Conservation (phyloP, 2,329 filamentous ascomycete genomes). For the Colletotrichum lini region DNA sequence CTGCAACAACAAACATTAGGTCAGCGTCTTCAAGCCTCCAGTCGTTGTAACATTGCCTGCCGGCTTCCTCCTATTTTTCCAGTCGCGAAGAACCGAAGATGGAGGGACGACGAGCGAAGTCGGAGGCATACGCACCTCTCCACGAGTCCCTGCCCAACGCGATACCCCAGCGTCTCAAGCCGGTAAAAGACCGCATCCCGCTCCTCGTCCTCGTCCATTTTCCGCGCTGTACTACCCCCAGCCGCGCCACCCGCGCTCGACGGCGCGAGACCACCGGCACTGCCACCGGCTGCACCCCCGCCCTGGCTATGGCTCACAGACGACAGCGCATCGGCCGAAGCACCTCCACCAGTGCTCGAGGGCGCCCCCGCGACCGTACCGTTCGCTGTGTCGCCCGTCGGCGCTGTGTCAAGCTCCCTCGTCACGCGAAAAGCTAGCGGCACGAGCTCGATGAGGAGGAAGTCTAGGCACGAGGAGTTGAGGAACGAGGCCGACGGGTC, state of each 20-base stretch:
- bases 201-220: constrained; percentile 83
- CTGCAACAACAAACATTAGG: constrained; percentile 56
- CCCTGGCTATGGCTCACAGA: constrained; percentile 30
- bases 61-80: background rate
- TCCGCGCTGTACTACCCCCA: constrained; percentile 46
- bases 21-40: background rate
- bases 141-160: constrained; percentile 91
- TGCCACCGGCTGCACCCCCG: constrained; percentile 42
- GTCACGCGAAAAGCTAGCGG: constrained; percentile 92
- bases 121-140: constrained; percentile 76
- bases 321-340: constrained; percentile 30
- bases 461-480: constrained; percentile 88
- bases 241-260: constrained; percentile 43
- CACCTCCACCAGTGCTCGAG: constrained; percentile 51
- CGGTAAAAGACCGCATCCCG: constrained; percentile 88
- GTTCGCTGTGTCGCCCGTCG: constrained; percentile 51
- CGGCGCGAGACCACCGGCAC: constrained; percentile 42
- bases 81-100: background rate
- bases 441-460: constrained; percentile 96
- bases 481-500: constrained; percentile 85
- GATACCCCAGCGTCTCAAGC: constrained; percentile 87
- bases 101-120: background rate
- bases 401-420: constrained; percentile 74
- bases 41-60: background rate
- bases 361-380: constrained; percentile 55